Evolutionary conservation across 805 yeast species (phyloP), one percentile per base, ranked within the genome.

Genomic region (Yarrowia sp.): DNA sequence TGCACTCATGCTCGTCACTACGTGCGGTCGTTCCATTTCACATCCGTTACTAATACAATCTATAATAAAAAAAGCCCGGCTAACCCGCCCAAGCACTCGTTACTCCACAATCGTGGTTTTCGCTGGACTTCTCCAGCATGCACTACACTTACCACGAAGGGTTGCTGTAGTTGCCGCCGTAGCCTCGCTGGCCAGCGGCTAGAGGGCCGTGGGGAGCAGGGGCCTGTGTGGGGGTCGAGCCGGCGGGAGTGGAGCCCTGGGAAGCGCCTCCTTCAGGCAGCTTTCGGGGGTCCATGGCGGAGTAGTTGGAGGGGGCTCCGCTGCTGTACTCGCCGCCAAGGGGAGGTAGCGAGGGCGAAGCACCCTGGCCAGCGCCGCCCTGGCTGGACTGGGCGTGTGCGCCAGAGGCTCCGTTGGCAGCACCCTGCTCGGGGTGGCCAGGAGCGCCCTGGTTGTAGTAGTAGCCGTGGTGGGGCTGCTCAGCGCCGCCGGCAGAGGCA

Each of bases 401-500:
- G 14, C 40, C 43, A 12, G 65, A 58, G 3, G 63, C 67, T 7
- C 61, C 67, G 32, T 48, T 63, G 64, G 64, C 67, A 8, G 65
- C 63, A 9, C 65, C 65, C 38, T 48, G 56, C 45, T 49, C 45
- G 46, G 67, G 55, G 48, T 68, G 55, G 36, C 53, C 68, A 7
- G 70, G 68, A 9, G 56, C 58, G 69, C 61, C 69, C 70, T 63
- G 67, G 63, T 58, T 65, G 50, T 69, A 69, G 41, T 69, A 69
- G 46, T 58, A 43, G 35, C 58, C 68, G 38, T 59, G 56, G 40
- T 69, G 58, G 40, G 53, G 59, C 43, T 66, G 66, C 32, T 46
- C 69, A 12, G 70, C 66, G 1, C 53, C 67, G 22, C 50, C 72
- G 7, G 55, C 52, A 36, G 52, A 42, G 14, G 67, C 56, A n/a